These are phyloP conservation scores for Podaxis sp. DNA, from an alignment of 768 basidiomycete species.

Conservation along the genomic window DNA sequence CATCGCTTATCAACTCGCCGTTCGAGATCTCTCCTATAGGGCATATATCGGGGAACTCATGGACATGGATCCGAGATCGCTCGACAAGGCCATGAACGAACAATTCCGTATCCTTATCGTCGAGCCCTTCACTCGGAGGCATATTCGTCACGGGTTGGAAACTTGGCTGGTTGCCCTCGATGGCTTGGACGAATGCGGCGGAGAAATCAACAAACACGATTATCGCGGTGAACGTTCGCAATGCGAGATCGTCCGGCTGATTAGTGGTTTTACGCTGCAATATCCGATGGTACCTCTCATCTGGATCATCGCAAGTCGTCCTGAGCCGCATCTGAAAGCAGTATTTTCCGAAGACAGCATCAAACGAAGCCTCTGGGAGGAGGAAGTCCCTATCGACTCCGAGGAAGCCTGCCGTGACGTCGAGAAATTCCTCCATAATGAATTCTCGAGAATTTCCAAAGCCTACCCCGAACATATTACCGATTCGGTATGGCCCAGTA, in stretches of 20 bases:
- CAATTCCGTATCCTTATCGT: constrained; percentile 19
- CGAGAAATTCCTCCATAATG: constrained; percentile 16
- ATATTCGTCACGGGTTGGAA: background rate
- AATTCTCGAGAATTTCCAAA: constrained; percentile 16
- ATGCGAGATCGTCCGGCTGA: constrained; percentile 17
- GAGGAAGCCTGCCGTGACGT: constrained; percentile 22
- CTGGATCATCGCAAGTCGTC: constrained; percentile 28
- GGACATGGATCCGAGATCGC: constrained; percentile 6
- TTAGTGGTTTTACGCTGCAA: constrained; percentile 1
- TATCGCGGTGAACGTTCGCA: constrained; percentile 9
- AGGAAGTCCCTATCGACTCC: constrained; percentile 14
- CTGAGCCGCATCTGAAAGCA: constrained; percentile 24
- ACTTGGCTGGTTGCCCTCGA: constrained; percentile 20
- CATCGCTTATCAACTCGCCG: constrained; percentile 1
- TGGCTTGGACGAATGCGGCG: constrained; percentile 28
- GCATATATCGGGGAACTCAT: background rate
- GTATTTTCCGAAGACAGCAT: constrained; percentile 11
- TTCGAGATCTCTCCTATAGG: background rate
- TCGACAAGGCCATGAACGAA: constrained; percentile 10
- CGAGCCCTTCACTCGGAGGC: constrained; percentile 8
- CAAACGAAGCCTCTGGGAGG: background rate
- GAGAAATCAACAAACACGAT: background rate
- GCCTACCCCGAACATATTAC: background rate
- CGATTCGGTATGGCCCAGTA: constrained; percentile 20
- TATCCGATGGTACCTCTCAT: constrained; percentile 16